Base-by-base conservation (phyloP, 2,329 filamentous ascomycete species). In the Cladorrhinum sp. region DNA sequence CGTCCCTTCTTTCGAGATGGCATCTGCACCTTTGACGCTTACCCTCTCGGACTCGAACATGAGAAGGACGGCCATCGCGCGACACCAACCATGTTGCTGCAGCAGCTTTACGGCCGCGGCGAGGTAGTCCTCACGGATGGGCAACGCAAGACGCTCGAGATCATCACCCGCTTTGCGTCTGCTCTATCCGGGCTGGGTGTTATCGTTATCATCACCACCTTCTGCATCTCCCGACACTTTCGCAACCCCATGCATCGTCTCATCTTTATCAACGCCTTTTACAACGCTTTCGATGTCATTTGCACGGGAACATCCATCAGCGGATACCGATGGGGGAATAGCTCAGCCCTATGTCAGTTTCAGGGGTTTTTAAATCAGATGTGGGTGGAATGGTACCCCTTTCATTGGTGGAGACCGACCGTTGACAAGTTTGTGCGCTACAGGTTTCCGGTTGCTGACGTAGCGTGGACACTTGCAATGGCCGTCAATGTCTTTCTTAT, bases 361-460 rank as follows among this genome's bases (percentile, higher is more conserved):
- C 74, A 75, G 63, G 74, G 70, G 3, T 75, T 75, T 60, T 68
- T 72, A 4, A 71, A 74, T 53, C 73, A 75, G 55, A 75, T 75
- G 73, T 75, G 64, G 26, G 67, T 63, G 18, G 8, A 50, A 62
- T 18, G 7, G 33, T 58, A 24, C 33, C 24, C 12, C 16, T 24
- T 26, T 7, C 21, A 4, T 4, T 51, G 23, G 21, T 18, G 3
- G 20, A 18, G 21, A 26, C 2, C 5, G 20, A 51, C 9, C 4
- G 49, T 10, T 51, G 21, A 24, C 49, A 12, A 21, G 2, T 46
- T 46, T 46, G 16, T 21, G 7, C 18, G n/a, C 49, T 24, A 51
- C 56, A 75, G 73, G 73, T 75, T 75, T 21, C 74, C 74, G 0
- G 60, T 75, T 12, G 73, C 74, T 3, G 74, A 75, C 59, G 74